Conservation (phyloP, 2,329 filamentous ascomycete genomes). For the Aspergillus sp. region DNA sequence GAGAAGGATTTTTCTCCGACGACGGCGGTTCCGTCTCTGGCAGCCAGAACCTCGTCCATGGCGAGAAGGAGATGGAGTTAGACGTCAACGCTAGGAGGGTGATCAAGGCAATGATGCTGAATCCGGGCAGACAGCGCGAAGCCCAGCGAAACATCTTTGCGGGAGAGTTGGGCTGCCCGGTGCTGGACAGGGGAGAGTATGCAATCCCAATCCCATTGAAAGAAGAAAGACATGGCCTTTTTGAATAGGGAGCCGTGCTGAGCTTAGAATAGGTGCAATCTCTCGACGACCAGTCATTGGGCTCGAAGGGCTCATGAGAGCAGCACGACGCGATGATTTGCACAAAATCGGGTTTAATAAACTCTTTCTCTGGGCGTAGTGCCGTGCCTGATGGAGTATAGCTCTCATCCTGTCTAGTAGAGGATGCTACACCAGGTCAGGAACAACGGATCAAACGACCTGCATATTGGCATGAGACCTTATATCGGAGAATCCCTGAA, state of each 20-base stretch:
- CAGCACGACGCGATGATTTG: background rate
- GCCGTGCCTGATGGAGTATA: too few relatives aligned
- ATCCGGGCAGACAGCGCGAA: constrained; percentile 22
- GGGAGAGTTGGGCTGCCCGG: background rate
- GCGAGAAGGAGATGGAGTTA: constrained; percentile 8
- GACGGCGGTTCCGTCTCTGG: constrained; percentile 1
- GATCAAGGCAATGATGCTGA: constrained; percentile 20
- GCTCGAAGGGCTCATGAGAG: background rate
- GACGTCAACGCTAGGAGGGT: constrained; percentile 14
- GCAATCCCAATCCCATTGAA: too few relatives aligned
- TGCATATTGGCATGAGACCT: too few relatives aligned
- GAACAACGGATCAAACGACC: too few relatives aligned
- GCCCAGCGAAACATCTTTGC: constrained; percentile 18
- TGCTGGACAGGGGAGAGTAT: background rate
- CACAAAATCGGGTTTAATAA: background rate
- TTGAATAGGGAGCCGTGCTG: background rate
- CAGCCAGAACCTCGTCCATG: constrained; percentile 12
- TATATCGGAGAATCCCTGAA: background rate
- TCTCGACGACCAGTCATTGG: background rate
- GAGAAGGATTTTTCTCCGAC: background rate
- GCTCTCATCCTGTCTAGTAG: too few relatives aligned
- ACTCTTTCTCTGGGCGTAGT: too few relatives aligned
- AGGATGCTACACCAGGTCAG: too few relatives aligned
- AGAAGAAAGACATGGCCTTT: background rate
- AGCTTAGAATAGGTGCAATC: background rate